Evolutionary conservation across 1,284 basidiomycete species (phyloP), one percentile per base, ranked within the genome.

Genomic region (Cerrena zonata): DNA sequence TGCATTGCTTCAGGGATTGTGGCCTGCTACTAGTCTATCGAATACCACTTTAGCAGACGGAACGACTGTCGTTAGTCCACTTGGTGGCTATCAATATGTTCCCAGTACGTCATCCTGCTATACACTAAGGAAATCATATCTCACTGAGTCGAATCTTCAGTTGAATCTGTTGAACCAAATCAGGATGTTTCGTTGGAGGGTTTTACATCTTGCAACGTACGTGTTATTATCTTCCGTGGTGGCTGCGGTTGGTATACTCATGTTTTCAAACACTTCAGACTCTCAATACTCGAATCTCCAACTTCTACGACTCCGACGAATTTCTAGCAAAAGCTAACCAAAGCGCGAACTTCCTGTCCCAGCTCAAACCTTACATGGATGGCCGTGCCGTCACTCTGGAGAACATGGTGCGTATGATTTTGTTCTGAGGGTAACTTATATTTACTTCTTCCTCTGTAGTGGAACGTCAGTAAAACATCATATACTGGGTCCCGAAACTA

Each of bases 71-170:
- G 59, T 69, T 0, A 71, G 72, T 15, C 77, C 77, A 0, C 62
- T 79, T 5, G 66, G 68, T 15, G 80, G 80, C 0, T 83, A 81
- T 54, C 76, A 78, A 70, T 84, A 83, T 56, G 63, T 88, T 45
- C 79, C 82, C 5, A 79, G 84, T 84, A 58, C 61, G 80, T 52
- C 38, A n/a, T 3, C 7, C 43, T 18, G 22, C 43, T 18, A 4
- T 30, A 26, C 15, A 24, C 15, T 26, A 3, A 27, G 5, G 12
- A 34, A 23, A 24, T 41, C 15, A 18, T 3, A 15, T 22, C 26
- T 34, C 22, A 43, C 30, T 34, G 21, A 30, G 19, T 18, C 40
- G 3, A 3, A 12, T 34, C 2, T 24, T 25, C 37, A 67, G 69
- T 77, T 49, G 66, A 75, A 52, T 72, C 75, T 0, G 68, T 80